Evolutionary conservation across 768 basidiomycete genomes (phyloP).

Genomic region (Guyanaporus albipodus): DNA sequence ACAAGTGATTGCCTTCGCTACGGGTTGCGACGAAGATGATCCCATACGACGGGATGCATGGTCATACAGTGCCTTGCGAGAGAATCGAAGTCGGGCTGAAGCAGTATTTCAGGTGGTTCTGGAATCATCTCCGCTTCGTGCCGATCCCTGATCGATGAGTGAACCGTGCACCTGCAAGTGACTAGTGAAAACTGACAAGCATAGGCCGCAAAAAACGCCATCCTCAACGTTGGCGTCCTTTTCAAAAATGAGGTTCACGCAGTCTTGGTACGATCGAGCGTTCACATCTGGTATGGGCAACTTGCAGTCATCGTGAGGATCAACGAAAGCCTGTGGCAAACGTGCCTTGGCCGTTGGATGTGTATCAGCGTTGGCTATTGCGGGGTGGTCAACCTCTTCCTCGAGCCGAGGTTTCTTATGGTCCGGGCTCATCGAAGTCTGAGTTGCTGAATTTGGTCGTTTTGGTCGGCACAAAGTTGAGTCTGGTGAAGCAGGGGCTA

Average conservation of each 20-base stretch:
- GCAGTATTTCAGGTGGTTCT: conserved; percentile 29
- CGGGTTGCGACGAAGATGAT: conserved; percentile 31
- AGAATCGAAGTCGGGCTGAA: conserved; percentile 34
- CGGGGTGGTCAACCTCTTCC: background rate
- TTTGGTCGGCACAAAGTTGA: conserved; percentile 12
- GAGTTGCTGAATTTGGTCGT: conserved; percentile 14
- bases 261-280: conserved; percentile 40
- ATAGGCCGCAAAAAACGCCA: conserved; percentile 43
- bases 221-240: conserved; percentile 28
- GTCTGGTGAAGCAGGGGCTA: background rate
- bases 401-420: conserved; percentile 22
- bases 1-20: background rate
- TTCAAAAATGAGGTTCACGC: conserved; percentile 38
- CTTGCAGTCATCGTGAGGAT: conserved; percentile 1
- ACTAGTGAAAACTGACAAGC: conserved; percentile 41
- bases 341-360: background rate
- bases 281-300: conserved; percentile 2
- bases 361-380: background rate
- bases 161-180: background rate
- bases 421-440: conserved; percentile 4
- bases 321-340: background rate
- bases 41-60: conserved; percentile 50
- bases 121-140: conserved; percentile 24
- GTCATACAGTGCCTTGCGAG: conserved; percentile 46
- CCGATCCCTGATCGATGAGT: conserved; percentile 21